Conservation (phyloP, 495 filamentous ascomycete genomes). For the Achaetomiella virescens region DNA sequence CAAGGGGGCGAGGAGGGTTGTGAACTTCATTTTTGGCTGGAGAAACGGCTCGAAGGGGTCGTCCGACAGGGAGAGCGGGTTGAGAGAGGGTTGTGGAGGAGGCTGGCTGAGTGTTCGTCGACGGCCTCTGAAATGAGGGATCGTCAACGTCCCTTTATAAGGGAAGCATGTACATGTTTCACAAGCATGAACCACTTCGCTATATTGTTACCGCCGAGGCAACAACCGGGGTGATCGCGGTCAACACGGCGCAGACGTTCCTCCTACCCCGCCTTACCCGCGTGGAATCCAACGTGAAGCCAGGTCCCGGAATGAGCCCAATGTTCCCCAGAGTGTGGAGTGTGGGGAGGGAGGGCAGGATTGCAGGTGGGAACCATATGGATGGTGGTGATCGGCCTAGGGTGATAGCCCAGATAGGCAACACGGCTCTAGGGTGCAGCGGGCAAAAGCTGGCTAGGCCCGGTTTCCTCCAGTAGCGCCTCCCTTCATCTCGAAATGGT, state of each 20-base stretch:
- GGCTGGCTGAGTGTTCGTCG: neutral
- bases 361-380: neutral
- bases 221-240: neutral
- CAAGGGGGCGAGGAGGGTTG: constrained; percentile 18
- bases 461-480: no score
- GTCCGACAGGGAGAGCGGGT: no score
- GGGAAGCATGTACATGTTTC: neutral
- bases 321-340: neutral
- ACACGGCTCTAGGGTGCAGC: no score
- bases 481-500: neutral
- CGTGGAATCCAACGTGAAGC: neutral
- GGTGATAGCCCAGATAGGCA: neutral
- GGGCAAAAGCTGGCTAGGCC: neutral
- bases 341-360: neutral
- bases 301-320: neutral
- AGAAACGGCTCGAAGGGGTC: no score
- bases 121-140: neutral
- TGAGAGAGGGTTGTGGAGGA: neutral
- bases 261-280: constrained; percentile 2
- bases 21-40: constrained; percentile 17
- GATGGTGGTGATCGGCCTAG: neutral
- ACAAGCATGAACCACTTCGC: neutral
- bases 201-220: constrained; percentile 1
- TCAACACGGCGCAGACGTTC: neutral
- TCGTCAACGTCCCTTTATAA: neutral